These are phyloP conservation scores for Saitozyma podzolica DNA, from an alignment of 768 basidiomycete species.

Conservation along the genomic window DNA sequence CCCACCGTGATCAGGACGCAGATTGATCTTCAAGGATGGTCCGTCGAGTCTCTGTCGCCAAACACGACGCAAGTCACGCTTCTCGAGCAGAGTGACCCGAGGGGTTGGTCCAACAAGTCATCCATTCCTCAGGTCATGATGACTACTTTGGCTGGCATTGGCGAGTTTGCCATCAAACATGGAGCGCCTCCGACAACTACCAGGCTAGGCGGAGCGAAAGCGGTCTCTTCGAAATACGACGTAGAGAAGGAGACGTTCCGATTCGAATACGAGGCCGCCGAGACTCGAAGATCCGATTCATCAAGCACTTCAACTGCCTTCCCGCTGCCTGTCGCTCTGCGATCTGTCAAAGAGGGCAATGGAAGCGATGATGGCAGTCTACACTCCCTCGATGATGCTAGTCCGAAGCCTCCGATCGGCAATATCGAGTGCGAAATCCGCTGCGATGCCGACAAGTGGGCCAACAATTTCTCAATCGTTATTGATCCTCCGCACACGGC, in stretches of 20 bases:
- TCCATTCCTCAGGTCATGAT: constrained; percentile 95
- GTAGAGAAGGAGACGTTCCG: constrained; percentile 78
- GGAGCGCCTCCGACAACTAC: constrained; percentile 93
- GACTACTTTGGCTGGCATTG: constrained; percentile 79
- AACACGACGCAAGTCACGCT: constrained; percentile 90
- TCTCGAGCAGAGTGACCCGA: constrained; percentile 93
- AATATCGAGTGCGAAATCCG: constrained; percentile 84
- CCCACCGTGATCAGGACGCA: constrained; percentile 85
- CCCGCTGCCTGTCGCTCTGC: constrained; percentile 39
- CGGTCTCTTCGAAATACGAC: constrained; percentile 75
- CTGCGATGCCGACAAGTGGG: constrained; percentile 90
- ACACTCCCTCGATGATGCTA: constrained; percentile 32
- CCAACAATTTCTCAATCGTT: constrained; percentile 55
- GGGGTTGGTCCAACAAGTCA: constrained; percentile 93
- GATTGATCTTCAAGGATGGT: constrained; percentile 98
- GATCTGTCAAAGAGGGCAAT: constrained; percentile 54
- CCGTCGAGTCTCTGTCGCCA: constrained; percentile 91
- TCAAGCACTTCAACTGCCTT: constrained; percentile 44
- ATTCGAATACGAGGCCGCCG: constrained; percentile 67
- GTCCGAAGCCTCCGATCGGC: constrained; percentile 18
- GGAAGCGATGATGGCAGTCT: constrained; percentile 28
- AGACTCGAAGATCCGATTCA: constrained; percentile 52
- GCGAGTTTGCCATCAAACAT: constrained; percentile 91
- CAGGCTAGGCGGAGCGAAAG: constrained; percentile 72
- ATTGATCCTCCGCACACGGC: constrained; percentile 87